Evolutionary conservation across 306 rosid species (phyloP).

Genomic region (Spatholobus suberectus): DNA sequence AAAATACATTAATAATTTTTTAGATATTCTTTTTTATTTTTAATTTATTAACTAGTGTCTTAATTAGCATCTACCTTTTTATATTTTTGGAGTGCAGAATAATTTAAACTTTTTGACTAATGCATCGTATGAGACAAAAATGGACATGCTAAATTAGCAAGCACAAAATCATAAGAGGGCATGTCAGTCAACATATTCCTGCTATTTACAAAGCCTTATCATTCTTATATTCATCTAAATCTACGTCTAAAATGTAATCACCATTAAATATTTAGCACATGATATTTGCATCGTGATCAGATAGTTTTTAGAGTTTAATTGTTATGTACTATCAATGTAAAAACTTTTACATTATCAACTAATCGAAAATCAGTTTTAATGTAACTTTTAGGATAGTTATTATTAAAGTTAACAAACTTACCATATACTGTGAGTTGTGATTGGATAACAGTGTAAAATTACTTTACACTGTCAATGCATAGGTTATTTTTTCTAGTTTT

Average conservation of each 20-base stretch:
- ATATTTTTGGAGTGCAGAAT: neutral
- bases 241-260: neutral
- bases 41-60: neutral
- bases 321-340: no score
- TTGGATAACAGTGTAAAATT: no score
- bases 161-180: neutral
- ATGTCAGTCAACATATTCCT: conserved; percentile 33
- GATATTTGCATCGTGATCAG: conserved; percentile 16
- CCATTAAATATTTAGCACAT: neutral
- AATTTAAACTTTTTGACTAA: conserved; percentile 4
- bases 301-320: neutral
- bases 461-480: no score
- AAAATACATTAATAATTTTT: neutral
- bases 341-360: no score
- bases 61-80: neutral
- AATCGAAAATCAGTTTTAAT: no score
- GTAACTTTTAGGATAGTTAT: no score
- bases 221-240: neutral
- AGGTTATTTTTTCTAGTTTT: no score
- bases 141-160: neutral
- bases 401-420: no score
- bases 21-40: no score
- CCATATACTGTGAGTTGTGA: no score
- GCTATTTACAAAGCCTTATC: neutral
- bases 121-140: conserved; percentile 39